Percentiles rank a stretch among this genome's conserved stretches.
Evolutionary conservation across 495 filamentous ascomycete species (phyloP).

Genomic region (Penicillium maclennaniae): DNA sequence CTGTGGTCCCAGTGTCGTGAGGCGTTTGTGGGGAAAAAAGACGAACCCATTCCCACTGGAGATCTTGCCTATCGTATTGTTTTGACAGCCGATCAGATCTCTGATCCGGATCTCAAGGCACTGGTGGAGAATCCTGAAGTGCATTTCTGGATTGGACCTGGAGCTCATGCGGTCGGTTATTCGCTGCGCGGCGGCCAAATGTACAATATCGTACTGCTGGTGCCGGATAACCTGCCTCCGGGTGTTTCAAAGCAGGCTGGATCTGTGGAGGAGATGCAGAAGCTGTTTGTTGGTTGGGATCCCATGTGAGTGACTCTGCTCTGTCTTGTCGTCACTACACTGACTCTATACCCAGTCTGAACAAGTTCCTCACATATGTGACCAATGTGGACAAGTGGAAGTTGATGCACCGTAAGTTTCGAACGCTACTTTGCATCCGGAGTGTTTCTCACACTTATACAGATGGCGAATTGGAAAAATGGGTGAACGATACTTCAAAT

Average conservation of each 20-base stretch:
- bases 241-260: slow-evolving; percentile 51
- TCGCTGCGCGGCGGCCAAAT: slow-evolving; percentile 57
- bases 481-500: slow-evolving; percentile 36
- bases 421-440: neutral
- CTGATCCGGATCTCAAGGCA: slow-evolving; percentile 46
- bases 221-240: slow-evolving; percentile 63
- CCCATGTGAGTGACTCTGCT: slow-evolving; percentile 30
- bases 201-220: slow-evolving; percentile 66
- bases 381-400: slow-evolving; percentile 56
- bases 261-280: slow-evolving; percentile 62
- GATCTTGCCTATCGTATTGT: slow-evolving; percentile 70
- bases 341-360: slow-evolving; percentile 19
- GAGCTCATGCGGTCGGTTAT: slow-evolving; percentile 62
- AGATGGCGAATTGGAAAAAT: slow-evolving; percentile 37
- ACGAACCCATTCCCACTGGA: slow-evolving; percentile 54
- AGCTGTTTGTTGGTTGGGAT: slow-evolving; percentile 58
- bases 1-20: slow-evolving; percentile 51
- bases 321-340: neutral
- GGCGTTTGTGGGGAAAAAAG: slow-evolving; percentile 39
- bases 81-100: slow-evolving; percentile 42
- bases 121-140: slow-evolving; percentile 54
- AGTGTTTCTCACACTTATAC: neutral
- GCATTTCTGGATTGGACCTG: slow-evolving; percentile 69
- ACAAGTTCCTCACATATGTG: slow-evolving; percentile 32
- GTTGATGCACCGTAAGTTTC: slow-evolving; percentile 52